Base-by-base conservation (phyloP, 352 stramenopile species). In the Phytophthora chlamydospora region DNA sequence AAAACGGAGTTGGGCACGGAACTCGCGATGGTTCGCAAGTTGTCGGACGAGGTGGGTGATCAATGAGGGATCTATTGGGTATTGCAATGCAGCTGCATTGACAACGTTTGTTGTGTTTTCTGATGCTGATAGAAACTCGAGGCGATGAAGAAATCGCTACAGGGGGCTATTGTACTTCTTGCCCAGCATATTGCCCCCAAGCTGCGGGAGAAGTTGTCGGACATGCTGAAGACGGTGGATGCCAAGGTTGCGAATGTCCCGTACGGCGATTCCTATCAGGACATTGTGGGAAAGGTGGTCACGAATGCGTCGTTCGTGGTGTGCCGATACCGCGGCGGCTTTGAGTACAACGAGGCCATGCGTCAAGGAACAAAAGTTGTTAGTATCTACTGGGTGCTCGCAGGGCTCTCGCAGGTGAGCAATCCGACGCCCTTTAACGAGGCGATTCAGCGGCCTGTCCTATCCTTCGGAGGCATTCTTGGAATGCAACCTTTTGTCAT, bases 401-500 rank as follows among this genome's bases (percentile, higher is more conserved):
- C 80, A 41, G 80, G 87, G 0, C 58, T 82, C 24, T 71, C 62
- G 14, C 51, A 70, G 39, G 58, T 76, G 14, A 75, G 56, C 27
- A 76, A 68, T 33, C 64, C 68, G 6, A 61, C 64, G 14, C 6
- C 48, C 10, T 85, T 85, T 32, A 76, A 73, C 19, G 64, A 92
- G 48, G 64, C 54, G 2, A 81, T 93, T 50, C 68, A 91, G 47
- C 68, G 64, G 9, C 85, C 86, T 7, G 71, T 90, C n/a, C 66
- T 74, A 38, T 76, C 63, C 3, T 89, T 86, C 71, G 85, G 85
- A 17, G 80, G 85, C 32, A 86, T 95, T 16, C 33, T 66, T 9
- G 83, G 83, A 31, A 96, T 96, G 88, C 78, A 91, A 31, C 76
- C 47, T 29, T 89, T 94, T 31, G 79, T 96, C 11, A 77, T 96